Evolutionary conservation across 805 yeast species (phyloP), one percentile per base, ranked within the genome.

Genomic region (Candida stauntonica): DNA sequence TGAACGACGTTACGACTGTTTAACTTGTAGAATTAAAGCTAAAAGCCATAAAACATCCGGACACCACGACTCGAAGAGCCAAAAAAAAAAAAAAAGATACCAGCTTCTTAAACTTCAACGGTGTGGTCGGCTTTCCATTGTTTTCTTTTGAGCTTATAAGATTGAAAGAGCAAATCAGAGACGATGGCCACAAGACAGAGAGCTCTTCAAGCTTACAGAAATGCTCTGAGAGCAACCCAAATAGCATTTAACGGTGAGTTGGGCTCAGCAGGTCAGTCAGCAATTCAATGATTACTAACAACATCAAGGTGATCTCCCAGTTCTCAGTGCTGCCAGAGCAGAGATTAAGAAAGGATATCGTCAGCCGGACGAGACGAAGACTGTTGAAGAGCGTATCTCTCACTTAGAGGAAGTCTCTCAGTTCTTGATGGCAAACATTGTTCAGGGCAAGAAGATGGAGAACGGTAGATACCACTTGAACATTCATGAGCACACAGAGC

Each of bases 401-500:
- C 69, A 76, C 45, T 63, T 88, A 42, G 73, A 79, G 37, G 89
- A 81, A 14, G 82, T 91, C n/a, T 77, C 89, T 1, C 57, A 60
- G 29, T 81, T 88, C 46, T 66, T 91, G 41, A 67, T 73, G 34
- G 67, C 71, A 42, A 91, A 91, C 59, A 69, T 91, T n/a, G 97
- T 91, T 3, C 99, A 91, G 63, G 98, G 95, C 7, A 67, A 63
- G 44, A 71, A 63, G 50, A 60, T 54, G 2, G 59, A 50, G 3
- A 65, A 60, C 2, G 72, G 67, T 3, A 71, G 64, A 34, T 76
- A 69, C 54, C 60, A 63, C 35, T 68, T 91, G 52, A 81, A 81
- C 48, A 79, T 91, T 49, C 96, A 87, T 56, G 63, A 75, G 34
- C 77, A 82, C 33, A 85, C 94, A 0, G 98, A 91, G 61, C 66